phyloP scores from a whole-genome alignment of 1,139 yeast genomes.

The Kurtzmaniella quercitrusa region DNA sequence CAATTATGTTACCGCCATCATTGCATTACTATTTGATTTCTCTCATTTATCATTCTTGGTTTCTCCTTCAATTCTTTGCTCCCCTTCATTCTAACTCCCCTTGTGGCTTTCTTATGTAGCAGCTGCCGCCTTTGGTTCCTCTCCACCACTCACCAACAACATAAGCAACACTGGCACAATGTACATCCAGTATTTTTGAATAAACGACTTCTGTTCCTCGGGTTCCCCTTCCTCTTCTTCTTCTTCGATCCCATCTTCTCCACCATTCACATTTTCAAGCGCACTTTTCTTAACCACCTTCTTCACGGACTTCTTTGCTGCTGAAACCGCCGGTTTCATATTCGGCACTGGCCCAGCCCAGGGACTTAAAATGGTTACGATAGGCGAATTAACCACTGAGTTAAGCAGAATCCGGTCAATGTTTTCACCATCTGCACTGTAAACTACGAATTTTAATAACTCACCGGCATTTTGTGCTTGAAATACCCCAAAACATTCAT shows the following conservation, averaged over 20 bases:
- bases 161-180: slow-evolving; percentile 39
- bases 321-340: slow-evolving; percentile 18
- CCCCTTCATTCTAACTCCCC: no score
- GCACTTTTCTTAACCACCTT: slow-evolving; percentile 11
- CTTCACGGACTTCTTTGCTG: slow-evolving; percentile 6
- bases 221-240: slow-evolving; percentile 17
- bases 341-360: slow-evolving; percentile 23
- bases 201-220: slow-evolving; percentile 40
- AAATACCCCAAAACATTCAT: slow-evolving; percentile 28
- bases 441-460: background rate
- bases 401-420: slow-evolving; percentile 4
- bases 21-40: no score
- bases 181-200: slow-evolving; percentile 55
- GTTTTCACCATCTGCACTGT: background rate
- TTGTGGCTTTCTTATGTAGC: no score
- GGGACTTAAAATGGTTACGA: slow-evolving; percentile 9
- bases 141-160: slow-evolving; percentile 25
- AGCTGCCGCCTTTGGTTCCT: slow-evolving; percentile 14
- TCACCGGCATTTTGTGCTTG: background rate
- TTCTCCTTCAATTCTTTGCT: no score
- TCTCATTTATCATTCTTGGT: no score
- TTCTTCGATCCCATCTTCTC: slow-evolving; percentile 16
- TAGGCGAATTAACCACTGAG: background rate
- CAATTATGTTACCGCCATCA: no score
- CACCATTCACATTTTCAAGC: slow-evolving; percentile 19